Percentiles rank a stretch among this genome's conserved stretches.
phyloP scores from a whole-genome alignment of 2,329 filamentous ascomycete species.

The Shiraia sp. region DNA sequence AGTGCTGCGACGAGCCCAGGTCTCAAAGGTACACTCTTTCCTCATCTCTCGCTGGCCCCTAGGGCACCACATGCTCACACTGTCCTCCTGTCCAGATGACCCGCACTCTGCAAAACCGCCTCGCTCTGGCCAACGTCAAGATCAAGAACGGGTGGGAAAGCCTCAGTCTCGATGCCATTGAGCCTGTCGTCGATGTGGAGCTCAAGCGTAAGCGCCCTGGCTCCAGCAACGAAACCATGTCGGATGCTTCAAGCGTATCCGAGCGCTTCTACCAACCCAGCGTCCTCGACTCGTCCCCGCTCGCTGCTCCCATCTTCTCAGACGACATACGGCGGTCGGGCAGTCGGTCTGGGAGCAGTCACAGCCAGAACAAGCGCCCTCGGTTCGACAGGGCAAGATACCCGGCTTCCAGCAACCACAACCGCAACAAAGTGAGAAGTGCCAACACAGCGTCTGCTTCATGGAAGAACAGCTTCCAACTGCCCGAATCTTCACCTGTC shows the following conservation, averaged over 20 bases:
- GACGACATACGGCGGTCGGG: constrained; percentile 69
- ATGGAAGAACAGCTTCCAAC: constrained; percentile 77
- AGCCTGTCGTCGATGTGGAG: constrained; percentile 80
- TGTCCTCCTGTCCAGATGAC: constrained; percentile 70
- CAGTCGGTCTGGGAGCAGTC: constrained; percentile 61
- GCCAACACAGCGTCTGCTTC: constrained; percentile 62
- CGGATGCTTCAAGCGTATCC: constrained; percentile 83
- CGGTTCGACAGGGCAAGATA: constrained; percentile 38
- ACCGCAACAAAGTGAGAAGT: constrained; percentile 68
- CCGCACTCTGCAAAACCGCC: constrained; percentile 85
- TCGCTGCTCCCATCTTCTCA: constrained; percentile 82
- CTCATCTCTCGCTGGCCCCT: constrained; percentile 9
- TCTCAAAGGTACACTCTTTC: constrained; percentile 45
- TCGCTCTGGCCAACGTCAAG: constrained; percentile 96
- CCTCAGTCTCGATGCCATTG: constrained; percentile 81
- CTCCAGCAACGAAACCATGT: constrained; percentile 72
- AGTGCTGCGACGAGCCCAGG: constrained; percentile 49
- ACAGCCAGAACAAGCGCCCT: constrained; percentile 44
- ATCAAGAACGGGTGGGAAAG: constrained; percentile 95
- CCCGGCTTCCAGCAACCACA: constrained; percentile 57
- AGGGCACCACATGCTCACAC: constrained; percentile 29
- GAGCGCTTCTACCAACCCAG: constrained; percentile 72
- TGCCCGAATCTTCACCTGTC: constrained; percentile 85
- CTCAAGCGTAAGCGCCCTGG: constrained; percentile 71
- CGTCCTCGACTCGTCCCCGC: constrained; percentile 79